Conservation (phyloP, 768 basidiomycete species). For the Tylopilus balloui region DNA sequence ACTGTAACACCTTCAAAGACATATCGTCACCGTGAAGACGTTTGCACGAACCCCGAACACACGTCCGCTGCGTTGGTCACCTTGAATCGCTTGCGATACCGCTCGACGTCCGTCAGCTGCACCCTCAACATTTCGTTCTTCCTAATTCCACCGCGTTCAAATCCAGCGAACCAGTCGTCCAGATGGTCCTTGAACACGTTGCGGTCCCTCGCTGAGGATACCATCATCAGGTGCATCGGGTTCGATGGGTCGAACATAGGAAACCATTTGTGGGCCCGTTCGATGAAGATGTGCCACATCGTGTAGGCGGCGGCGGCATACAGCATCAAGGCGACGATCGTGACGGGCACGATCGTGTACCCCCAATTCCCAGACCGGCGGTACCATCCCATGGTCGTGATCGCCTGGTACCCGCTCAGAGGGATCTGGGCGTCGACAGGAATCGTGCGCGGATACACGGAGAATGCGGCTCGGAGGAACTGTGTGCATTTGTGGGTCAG, state of each 20-base stretch:
- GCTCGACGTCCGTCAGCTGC: not conserved
- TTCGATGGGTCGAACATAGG: slow-evolving; percentile 5
- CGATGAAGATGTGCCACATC: not conserved
- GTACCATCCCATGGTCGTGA: slow-evolving; percentile 6
- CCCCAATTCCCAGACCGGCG: not conserved
- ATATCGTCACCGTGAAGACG: no score
- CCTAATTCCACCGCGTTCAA: not conserved
- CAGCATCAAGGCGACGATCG: slow-evolving; percentile 1
- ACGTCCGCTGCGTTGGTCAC: not conserved
- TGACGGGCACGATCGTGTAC: slow-evolving; percentile 5
- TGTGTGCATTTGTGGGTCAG: not conserved
- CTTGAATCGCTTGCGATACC: slow-evolving; percentile 1
- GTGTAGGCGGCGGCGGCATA: slow-evolving; percentile 6
- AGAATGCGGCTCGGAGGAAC: slow-evolving; percentile 11
- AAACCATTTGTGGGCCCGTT: not conserved
- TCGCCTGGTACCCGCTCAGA: not conserved
- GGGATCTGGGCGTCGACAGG: not conserved
- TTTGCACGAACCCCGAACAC: no score
- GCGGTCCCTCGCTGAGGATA: not conserved
- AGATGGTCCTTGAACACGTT: not conserved
- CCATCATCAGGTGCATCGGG: slow-evolving; percentile 2
- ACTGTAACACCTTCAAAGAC: no score
- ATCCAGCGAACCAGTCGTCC: not conserved
- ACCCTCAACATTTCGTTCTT: slow-evolving; percentile 1
- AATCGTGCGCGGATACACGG: not conserved